Base-by-base conservation (phyloP, 2,329 filamentous ascomycete genomes). In the Lasiodiplodia theobromae region DNA sequence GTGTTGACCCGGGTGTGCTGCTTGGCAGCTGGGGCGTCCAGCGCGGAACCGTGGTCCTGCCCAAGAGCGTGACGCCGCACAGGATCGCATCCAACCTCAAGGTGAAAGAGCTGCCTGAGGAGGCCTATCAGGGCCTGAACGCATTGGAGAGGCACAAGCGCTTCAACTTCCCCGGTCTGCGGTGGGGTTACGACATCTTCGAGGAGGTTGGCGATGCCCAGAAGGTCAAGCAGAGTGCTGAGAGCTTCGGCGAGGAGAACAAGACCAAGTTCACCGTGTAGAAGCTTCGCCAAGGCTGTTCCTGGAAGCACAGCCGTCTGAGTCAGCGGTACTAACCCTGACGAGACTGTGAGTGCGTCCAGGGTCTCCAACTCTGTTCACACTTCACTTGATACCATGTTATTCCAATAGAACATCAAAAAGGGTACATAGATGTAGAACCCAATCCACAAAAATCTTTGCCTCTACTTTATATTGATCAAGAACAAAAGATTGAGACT, bases 11-110 rank as follows among this genome's bases (percentile, higher is more conserved):
- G 5, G 91, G 92, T 18, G 93, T 97, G 86, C 86, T 97, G 37
- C 86, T 97, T 70, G 86, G 97, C 73, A 88, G 93, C 74, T 97
- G 94, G 94, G 89, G 92, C 21, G 96, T 93, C n/a, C 93, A 96
- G 85, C 87, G 74, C 63, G 89, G 89, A 40, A 84, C 96, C 68
- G 91, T 92, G 54, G 91, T 96, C 74, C 96, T 96, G 74, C 92
- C 92, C 73, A 95, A 95, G 87, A 77, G 76, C 67, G 77, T 74
- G 67, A 73, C 75, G 23, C 72, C 73, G 58, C 68, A 74, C 53
- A 71, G 77, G 21, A 70, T 79, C 67, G 67, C 70, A 40, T 71
- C 77, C 70, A 79, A 79, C 68, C 67, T 79, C 69, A 75, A 78
- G 66, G 71, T 71, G 71, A 78, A 76, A 47, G 74, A 78, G 21